Evolutionary conservation across 2,329 filamentous ascomycete species (phyloP), one percentile per base, ranked within the genome.

Genomic region (Epichloe brachyelytri): DNA sequence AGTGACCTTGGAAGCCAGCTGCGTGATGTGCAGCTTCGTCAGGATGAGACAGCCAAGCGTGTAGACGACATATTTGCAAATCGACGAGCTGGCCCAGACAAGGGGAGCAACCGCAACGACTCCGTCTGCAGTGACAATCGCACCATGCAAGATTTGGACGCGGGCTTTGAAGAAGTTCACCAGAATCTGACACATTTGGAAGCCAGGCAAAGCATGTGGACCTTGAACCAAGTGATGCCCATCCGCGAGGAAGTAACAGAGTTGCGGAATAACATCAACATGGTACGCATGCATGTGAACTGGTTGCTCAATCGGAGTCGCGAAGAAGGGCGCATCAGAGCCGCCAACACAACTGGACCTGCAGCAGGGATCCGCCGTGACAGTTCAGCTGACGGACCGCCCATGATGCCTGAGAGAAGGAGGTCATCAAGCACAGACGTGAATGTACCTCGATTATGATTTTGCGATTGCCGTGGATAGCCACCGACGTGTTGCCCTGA

Each of bases 241-340:
- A 74, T 83, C 54, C 78, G 79, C 51, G 78, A 83, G 53, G 77
- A 82, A 62, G 71, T 83, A n/a, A 73, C 75, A 4, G 79, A 83
- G 60, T 67, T 80, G 41, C 69, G 74, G 43, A 79, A 74, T 63
- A 79, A 73, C 56, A 67, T 79, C 53, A 77, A 77, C 48, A 75
- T 79, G 57, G 70, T 80, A 43, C 72, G 73, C 50, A 79, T 80
- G 76, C 76, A 80, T 55, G 74, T 79, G 43, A 74, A 75, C 51
- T 79, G 76, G 76, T 68, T 80, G 30, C 71, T 79, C 62, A 77
- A 76, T 53, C 69, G 72, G 54, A 72, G 72, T 53, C 64, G 74
- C 10, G 72, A 76, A 55, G 73, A 76, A 57, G 71, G 66, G 1
- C 65, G 69, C 19, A 62, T 67, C 37, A 58, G 68, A 52, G 66